phyloP scores from a whole-genome alignment of 176 grass and related monocot genomes.

The Typha latifolia region DNA sequence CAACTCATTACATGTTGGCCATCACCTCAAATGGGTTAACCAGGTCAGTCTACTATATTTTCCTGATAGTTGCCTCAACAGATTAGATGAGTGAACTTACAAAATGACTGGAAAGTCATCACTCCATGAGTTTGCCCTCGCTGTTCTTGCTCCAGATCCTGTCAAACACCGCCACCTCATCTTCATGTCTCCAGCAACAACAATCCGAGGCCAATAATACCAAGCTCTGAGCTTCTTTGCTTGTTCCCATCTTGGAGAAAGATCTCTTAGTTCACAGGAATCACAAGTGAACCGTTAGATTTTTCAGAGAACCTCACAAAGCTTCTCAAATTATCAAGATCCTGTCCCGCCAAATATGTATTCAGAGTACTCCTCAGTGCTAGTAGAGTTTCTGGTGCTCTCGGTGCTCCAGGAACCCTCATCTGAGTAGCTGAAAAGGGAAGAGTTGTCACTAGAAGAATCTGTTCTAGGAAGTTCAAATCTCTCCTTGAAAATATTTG shows the following conservation, averaged over 20 bases:
- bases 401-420: constrained; percentile 22
- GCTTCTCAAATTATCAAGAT: constrained; percentile 4
- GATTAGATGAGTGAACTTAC: constrained; percentile 4
- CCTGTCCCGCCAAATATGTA: constrained; percentile 17
- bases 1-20: background rate
- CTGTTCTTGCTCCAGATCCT: background rate
- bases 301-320: constrained; percentile 4
- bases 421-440: constrained; percentile 21
- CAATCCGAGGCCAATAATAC: no score
- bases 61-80: constrained; percentile 10
- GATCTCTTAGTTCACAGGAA: background rate
- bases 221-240: background rate
- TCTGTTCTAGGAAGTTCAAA: constrained; percentile 4
- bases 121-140: no score
- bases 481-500: background rate
- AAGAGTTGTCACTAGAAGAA: constrained; percentile 19
- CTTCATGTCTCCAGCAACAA: background rate
- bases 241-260: background rate
- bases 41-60: background rate
- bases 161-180: no score
- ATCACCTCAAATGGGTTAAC: constrained; percentile 3
- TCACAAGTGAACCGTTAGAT: background rate
- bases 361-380: constrained; percentile 17
- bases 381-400: constrained; percentile 21
- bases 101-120: background rate